Percentiles rank a stretch among this genome's conserved stretches.
Evolutionary conservation across 345 rosid species (phyloP).

Genomic region (Gossypium arboreum): DNA sequence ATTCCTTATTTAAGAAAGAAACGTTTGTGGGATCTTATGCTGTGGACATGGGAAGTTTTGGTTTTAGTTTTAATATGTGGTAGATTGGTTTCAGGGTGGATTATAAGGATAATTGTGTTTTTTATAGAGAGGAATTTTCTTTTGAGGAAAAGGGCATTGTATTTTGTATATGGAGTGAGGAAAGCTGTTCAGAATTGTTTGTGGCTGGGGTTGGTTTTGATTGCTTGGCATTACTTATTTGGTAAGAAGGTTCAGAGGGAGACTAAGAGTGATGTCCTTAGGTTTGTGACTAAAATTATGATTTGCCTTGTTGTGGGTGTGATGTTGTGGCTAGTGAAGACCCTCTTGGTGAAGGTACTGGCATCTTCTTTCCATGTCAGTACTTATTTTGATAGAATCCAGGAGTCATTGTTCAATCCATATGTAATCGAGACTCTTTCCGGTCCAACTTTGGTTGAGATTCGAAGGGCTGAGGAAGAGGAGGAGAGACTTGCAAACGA

Average conservation of each 20-base stretch:
- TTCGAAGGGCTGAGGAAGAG: slow-evolving; percentile 43
- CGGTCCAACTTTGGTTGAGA: slow-evolving; percentile 61
- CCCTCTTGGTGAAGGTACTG: slow-evolving; percentile 74
- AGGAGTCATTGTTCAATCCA: slow-evolving; percentile 71
- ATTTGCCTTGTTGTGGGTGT: slow-evolving; percentile 66
- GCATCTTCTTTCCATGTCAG: slow-evolving; percentile 91
- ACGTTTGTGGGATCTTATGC: slow-evolving; percentile 42
- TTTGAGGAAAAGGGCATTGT: slow-evolving; percentile 65
- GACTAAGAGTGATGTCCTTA: slow-evolving; percentile 25
- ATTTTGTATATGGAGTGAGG: slow-evolving; percentile 78
- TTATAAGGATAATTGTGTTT: slow-evolving; percentile 56
- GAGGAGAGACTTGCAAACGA: slow-evolving; percentile 37
- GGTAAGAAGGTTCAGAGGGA: slow-evolving; percentile 58
- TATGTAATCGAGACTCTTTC: slow-evolving; percentile 72
- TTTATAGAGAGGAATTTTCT: slow-evolving; percentile 72
- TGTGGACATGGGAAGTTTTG: slow-evolving; percentile 92
- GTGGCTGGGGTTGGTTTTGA: slow-evolving; percentile 77
- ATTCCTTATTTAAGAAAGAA: slow-evolving; percentile 33
- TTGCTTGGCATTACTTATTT: slow-evolving; percentile 74
- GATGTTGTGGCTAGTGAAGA: slow-evolving; percentile 74
- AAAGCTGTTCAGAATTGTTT: slow-evolving; percentile 79
- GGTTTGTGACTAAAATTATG: slow-evolving; percentile 56
- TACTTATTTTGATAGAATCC: slow-evolving; percentile 85
- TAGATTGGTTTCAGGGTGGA: slow-evolving; percentile 84
- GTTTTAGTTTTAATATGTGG: slow-evolving; percentile 76